Percentiles rank a stretch among this genome's conserved stretches.
Evolutionary conservation across 2,329 filamentous ascomycete species (phyloP).

Genomic region (Alternaria hordeiaustralica): DNA sequence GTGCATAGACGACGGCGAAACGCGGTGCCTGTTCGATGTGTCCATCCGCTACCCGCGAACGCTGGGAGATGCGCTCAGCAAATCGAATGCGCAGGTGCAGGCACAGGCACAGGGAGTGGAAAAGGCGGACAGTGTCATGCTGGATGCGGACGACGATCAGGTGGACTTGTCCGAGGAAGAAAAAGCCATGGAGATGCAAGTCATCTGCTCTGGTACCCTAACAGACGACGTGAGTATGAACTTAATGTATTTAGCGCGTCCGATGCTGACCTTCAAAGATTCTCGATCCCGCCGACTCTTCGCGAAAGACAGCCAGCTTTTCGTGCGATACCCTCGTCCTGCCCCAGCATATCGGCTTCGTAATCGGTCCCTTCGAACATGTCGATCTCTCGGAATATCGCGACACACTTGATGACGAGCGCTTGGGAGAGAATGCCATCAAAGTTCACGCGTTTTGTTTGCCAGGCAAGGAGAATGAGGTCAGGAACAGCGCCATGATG

Average conservation of each 20-base stretch:
- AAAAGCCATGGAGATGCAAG: constrained; percentile 84
- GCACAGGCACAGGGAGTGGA: constrained; percentile 26
- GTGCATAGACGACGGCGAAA: constrained; percentile 84
- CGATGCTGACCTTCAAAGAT: constrained; percentile 50
- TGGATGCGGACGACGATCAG: constrained; percentile 46
- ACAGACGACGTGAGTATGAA: constrained; percentile 70
- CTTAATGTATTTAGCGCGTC: not conserved
- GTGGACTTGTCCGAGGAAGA: constrained; percentile 73
- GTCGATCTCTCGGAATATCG: constrained; percentile 89
- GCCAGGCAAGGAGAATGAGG: constrained; percentile 79
- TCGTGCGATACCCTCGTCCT: constrained; percentile 71
- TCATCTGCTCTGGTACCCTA: constrained; percentile 88
- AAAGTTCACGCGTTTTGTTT: constrained; percentile 92
- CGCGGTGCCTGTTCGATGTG: constrained; percentile 85
- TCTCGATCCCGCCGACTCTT: constrained; percentile 75
- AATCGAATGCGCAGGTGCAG: constrained; percentile 31
- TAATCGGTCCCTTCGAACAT: constrained; percentile 92
- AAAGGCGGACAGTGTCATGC: constrained; percentile 43
- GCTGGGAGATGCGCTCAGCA: constrained; percentile 73
- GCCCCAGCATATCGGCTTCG: constrained; percentile 90
- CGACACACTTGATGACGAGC: constrained; percentile 89
- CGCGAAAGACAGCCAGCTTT: constrained; percentile 88
- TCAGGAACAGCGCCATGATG: constrained; percentile 85
- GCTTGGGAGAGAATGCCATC: constrained; percentile 84
- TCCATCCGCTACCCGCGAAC: constrained; percentile 86